phyloP scores from a whole-genome alignment of 169 alveolate species.

The Pseudocohnilembus persalinus region DNA sequence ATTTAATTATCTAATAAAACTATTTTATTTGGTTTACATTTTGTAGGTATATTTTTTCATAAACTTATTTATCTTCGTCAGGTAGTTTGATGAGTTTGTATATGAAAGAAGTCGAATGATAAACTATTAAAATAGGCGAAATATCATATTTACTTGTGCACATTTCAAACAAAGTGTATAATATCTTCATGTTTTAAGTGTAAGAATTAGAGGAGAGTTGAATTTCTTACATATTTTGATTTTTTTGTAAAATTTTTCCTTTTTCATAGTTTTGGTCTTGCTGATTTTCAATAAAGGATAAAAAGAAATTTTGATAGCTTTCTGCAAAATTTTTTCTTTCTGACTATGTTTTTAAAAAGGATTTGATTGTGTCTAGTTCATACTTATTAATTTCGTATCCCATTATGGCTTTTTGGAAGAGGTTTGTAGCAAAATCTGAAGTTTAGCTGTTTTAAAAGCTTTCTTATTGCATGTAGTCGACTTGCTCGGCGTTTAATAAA shows the following conservation, averaged over 20 bases:
- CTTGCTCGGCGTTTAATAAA: too few relatives aligned
- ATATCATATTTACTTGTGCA: neutral
- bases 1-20: too few relatives aligned
- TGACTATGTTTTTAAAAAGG: neutral
- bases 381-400: neutral
- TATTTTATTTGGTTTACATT: neutral
- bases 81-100: neutral
- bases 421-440: too few relatives aligned
- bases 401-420: neutral
- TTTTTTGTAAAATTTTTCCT: neutral
- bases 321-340: neutral
- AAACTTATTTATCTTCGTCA: neutral
- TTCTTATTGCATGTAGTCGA: too few relatives aligned
- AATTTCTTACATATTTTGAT: neutral
- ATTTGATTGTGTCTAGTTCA: neutral
- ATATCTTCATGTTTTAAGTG: neutral
- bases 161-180: neutral
- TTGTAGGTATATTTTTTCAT: neutral
- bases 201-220: neutral
- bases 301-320: too few relatives aligned
- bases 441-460: too few relatives aligned
- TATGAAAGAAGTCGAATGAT: neutral
- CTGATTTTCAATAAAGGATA: too few relatives aligned
- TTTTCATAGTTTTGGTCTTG: neutral
- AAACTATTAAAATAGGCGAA: neutral